Evolutionary conservation across 805 yeast species (phyloP), one percentile per base, ranked within the genome.

Genomic region (Candida fluviatilis): DNA sequence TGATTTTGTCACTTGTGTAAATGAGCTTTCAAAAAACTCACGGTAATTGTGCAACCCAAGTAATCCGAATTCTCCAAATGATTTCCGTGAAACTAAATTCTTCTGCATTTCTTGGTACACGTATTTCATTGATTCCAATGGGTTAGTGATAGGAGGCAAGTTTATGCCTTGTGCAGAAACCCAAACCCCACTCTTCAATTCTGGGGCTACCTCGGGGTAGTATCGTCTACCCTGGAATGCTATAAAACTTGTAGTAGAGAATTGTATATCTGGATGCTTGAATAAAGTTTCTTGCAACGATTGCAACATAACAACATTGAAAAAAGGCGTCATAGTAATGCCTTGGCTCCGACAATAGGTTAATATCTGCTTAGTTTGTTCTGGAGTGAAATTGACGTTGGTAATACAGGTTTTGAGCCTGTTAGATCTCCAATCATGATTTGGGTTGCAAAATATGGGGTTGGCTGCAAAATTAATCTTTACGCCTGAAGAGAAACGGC

Each of bases 261-360:
- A 45, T 19, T 41, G 27, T 11, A 18, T 18, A 4, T 12, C 12
- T 7, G 31, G 34, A 29, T 36, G 34, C 11, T 36, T 31, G 21
- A 51, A 41, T 4, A 55, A 29, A 0, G 47, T 42, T 18, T 52
- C 48, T 38, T 50, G 49, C 7, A 54, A 37, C 8, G 49, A 37
- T 18, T 47, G 44, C 25, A 49, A 16, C 15, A 45, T 53, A n/a
- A 55, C 30, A 1, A 46, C 41, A 17, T 47, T 38, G 7, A 54
- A 35, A 35, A 43, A 51, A 2, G 60, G 49, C 4, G 60, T 57
- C 31, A 58, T 24, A 1, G 62, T 55, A 13, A 54, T 28, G 4
- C 42, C 41, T 14, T 52, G 45, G 15, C 35, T 23, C 17, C 50
- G 48, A 37, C 57, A 53, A 34, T 32, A 47, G 7, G 18, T 21